Evolutionary conservation across 2,329 filamentous ascomycete genomes (phyloP), one percentile per base, ranked within the genome.

Genomic region (Aspergillus jensenii): DNA sequence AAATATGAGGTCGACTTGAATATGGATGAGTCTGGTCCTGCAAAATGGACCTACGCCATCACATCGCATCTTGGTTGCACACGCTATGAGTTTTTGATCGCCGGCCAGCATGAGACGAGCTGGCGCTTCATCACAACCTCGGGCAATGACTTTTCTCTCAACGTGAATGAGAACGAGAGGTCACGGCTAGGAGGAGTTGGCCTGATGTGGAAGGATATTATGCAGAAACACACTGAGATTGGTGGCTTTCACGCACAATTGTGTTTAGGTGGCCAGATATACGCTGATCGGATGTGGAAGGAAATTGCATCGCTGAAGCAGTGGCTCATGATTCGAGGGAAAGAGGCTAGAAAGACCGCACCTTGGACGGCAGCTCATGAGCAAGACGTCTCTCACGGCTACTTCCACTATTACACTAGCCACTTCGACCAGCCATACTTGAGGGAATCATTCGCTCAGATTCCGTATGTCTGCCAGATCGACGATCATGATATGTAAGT

Each of bases 161-260:
- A 90, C 62, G 95, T 96, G 2, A 92, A 88, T 61, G 88, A 92
- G 55, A 91, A 89, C 60, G 95, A 99, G 67, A 85, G 93, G 44
- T 86, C 88, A 33, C 90, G 89, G 67, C 83, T 98, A 1, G 95
- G 95, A 31, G 95, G 95, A 1, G 84, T 96, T 1, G 91, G 93
- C 0, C 90, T 95, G 71, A 96, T 99, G 93, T 99, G 95, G 95
- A 98, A 97, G 70, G 95, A 99, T 68, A 93, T 99, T 27, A 82
- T 99, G 71, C 92, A 97, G 76, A 97, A 97, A 81, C 96, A 99
- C 68, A 87, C 93, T 27, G 95, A 99, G 67, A 96, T 93, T 66
- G 92, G 93, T 55, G 95, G 95, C 1, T 99, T 98, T 74, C 95
- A 99, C 69, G 88, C 91, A 6, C 95, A 99, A 70, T 81, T 99